These are phyloP conservation scores for Aspergillus clavatus DNA, from an alignment of 2,329 filamentous ascomycete species.

Conservation along the genomic window DNA sequence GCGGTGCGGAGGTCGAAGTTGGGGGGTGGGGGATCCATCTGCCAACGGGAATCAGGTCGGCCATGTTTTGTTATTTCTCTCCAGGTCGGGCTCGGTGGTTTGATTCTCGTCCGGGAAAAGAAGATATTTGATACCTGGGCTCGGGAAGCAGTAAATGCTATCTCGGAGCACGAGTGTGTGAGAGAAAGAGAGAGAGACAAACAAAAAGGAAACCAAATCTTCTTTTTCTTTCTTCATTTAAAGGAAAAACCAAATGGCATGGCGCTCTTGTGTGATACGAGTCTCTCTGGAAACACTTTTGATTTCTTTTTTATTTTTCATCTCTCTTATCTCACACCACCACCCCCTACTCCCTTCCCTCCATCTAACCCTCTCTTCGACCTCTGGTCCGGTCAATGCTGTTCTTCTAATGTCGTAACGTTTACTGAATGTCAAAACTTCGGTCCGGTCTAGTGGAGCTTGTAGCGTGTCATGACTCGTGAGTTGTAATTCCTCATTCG, in stretches of 20 bases:
- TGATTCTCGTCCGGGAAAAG: conserved; percentile 16
- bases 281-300: conserved; percentile 12
- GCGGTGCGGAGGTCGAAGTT: conserved; percentile 36
- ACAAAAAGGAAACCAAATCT: conserved; percentile 19
- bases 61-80: conserved; percentile 22
- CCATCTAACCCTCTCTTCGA: background rate
- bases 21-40: conserved; percentile 28
- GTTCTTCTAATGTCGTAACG: conserved; percentile 12
- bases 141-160: conserved; percentile 15
- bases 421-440: conserved; percentile 1
- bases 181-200: conserved; percentile 9
- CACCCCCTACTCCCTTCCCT: background rate
- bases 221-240: conserved; percentile 6
- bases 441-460: background rate
- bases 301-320: conserved; percentile 14
- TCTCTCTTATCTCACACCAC: background rate
- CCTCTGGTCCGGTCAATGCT: conserved; percentile 1
- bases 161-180: conserved; percentile 9
- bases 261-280: conserved; percentile 25
- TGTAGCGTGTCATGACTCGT: too few relatives aligned
- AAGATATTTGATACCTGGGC: conserved; percentile 9
- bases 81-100: conserved; percentile 19
- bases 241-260: conserved; percentile 24
- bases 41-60: conserved; percentile 27
- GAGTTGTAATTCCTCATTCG: too few relatives aligned